Evolutionary conservation across 2,329 filamentous ascomycete species (phyloP), one percentile per base, ranked within the genome.

Genomic region (Alternaria alternata): DNA sequence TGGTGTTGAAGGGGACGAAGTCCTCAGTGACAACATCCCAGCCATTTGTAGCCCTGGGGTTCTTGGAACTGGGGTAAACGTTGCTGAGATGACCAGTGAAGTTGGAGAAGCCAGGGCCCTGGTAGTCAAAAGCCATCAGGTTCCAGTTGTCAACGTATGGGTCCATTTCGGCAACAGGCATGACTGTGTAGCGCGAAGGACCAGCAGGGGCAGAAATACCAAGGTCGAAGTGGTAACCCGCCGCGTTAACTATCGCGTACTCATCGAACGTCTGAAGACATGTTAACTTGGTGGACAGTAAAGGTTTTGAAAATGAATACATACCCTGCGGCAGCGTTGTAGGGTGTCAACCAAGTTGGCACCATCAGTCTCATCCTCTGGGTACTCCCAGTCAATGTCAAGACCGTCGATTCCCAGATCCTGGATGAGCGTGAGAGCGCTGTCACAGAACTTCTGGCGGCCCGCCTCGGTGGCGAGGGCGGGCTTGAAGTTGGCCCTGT

Each of bases 71-170:
- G 5, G 65, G 44, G 47, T 72, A 71, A 7, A 72, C 64, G 57
- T 75, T 75, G 62, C 67, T 71, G 24, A 66, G 51, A 56, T 75
- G 73, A 7, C 90, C 93, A 1, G 91, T 84, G 18, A 75, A 78
- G n/a, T 81, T 71, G 71, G 93, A 91, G 92, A 93, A 97, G 2
- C 88, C 90, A 9, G 62, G 57, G 1, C 94, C 94, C 11, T 92
- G 89, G 65, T 81, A 83, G 62, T 83, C 81, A 54, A 83, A 83
- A 0, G 81, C 80, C 92, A 96, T 96, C 36, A 93, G 78, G 59
- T 84, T 83, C 77, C 80, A 84, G 66, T 80, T 80, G 67, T 82
- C 79, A 34, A 84, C 70, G 53, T 81, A 77, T 1, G 67, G 54
- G 63, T 82, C 76, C 76, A 84, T 81, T 11, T 72, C 72, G 3